Evolutionary conservation across 495 filamentous ascomycete genomes (phyloP).

Genomic region (Rhizodiscina lignyota): DNA sequence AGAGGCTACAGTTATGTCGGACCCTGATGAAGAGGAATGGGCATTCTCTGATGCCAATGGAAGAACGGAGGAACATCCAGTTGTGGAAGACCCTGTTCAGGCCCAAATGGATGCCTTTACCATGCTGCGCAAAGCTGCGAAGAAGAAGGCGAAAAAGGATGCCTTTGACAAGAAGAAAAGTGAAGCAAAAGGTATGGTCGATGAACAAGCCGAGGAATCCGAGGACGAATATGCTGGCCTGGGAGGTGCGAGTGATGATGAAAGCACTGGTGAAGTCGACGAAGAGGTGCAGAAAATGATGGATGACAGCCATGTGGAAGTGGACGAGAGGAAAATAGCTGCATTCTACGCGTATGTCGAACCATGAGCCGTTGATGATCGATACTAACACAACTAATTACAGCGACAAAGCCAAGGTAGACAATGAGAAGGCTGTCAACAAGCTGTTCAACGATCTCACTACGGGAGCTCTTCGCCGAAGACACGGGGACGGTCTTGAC

Average conservation of each 20-base stretch:
- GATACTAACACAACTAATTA: slow-evolving; percentile 10
- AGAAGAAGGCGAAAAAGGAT: slow-evolving; percentile 12
- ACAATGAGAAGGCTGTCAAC: slow-evolving; percentile 69
- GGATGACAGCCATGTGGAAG: slow-evolving; percentile 56
- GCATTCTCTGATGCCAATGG: no score
- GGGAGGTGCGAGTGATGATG: slow-evolving; percentile 80
- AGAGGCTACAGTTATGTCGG: no score
- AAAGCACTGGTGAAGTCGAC: slow-evolving; percentile 53
- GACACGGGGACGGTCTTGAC: slow-evolving; percentile 57
- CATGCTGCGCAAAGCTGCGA: background rate
- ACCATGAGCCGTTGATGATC: no score
- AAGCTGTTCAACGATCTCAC: slow-evolving; percentile 88
- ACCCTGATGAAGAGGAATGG: no score
- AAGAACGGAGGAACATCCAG: no score
- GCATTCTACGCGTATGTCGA: slow-evolving; percentile 75
- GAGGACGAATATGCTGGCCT: slow-evolving; percentile 96
- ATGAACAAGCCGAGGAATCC: slow-evolving; percentile 92
- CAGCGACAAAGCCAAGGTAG: slow-evolving; percentile 47
- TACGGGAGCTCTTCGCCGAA: slow-evolving; percentile 66
- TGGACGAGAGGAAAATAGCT: slow-evolving; percentile 64
- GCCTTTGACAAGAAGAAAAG: slow-evolving; percentile 77
- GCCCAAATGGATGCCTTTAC: background rate
- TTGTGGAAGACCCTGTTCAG: no score
- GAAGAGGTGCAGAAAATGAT: slow-evolving; percentile 73
- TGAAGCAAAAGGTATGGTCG: slow-evolving; percentile 70